Conservation (phyloP, 345 rosid species). For the Xanthoceras sorbifolium region DNA sequence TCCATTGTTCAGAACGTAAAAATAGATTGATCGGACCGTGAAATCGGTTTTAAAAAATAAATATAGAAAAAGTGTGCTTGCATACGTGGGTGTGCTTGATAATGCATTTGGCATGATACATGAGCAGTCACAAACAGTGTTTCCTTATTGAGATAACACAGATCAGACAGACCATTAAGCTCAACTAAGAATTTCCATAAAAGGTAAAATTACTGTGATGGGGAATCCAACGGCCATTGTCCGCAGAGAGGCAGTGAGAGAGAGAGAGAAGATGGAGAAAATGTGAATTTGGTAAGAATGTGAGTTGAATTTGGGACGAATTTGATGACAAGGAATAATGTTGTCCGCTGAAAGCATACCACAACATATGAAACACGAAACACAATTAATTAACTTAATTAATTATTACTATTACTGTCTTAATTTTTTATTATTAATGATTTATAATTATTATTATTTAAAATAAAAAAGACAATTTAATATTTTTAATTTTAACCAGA, state of each 20-base stretch:
- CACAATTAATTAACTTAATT: conserved; percentile 1
- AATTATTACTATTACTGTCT: conserved; percentile 7
- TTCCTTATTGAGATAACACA: conserved; percentile 18
- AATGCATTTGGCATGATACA: conserved; percentile 18
- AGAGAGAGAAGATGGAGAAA: background rate
- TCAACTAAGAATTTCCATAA: conserved; percentile 2
- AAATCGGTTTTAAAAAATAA: too few species aligned
- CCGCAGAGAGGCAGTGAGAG: conserved; percentile 6
- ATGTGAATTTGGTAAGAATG: conserved; percentile 10
- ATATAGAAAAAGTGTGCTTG: too few species aligned
- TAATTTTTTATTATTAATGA: background rate
- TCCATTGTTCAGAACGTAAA: too few species aligned
- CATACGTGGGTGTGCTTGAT: too few species aligned
- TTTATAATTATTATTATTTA: too few species aligned
- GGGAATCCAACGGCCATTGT: background rate
- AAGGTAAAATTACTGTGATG: background rate
- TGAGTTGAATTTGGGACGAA: conserved; percentile 18
- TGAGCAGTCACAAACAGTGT: conserved; percentile 19
- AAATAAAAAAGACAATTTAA: too few species aligned
- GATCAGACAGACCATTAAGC: background rate
- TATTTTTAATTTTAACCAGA: conserved; percentile 20
- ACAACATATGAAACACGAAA: too few species aligned
- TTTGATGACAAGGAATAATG: conserved; percentile 3
- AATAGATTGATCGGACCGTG: too few species aligned
- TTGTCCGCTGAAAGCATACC: conserved; percentile 13